phyloP scores from a whole-genome alignment of 1,139 yeast species.

The Yarrowia galli region DNA sequence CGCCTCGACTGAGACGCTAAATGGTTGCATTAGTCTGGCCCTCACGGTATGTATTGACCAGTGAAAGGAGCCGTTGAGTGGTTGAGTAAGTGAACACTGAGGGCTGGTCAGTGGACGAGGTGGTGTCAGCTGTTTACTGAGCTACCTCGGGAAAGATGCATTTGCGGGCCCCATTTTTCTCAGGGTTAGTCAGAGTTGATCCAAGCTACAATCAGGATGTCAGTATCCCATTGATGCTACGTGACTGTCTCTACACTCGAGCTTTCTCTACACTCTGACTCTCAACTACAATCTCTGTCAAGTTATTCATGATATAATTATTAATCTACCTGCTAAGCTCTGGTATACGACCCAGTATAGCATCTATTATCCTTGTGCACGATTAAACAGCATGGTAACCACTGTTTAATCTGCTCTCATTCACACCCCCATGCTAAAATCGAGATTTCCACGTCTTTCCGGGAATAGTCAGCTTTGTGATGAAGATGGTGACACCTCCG shows the following conservation, averaged over 20 bases:
- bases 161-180: too few species aligned
- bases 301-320: neutral
- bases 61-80: neutral
- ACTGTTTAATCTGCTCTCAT: neutral
- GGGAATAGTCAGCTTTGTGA: slow-evolving; percentile 15
- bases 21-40: neutral
- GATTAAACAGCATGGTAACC: neutral
- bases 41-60: neutral
- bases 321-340: neutral
- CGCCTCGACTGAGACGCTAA: neutral
- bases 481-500: slow-evolving; percentile 25
- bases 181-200: too few species aligned
- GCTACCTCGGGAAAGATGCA: too few species aligned
- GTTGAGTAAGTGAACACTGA: neutral
- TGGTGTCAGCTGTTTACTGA: too few species aligned
- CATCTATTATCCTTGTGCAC: slow-evolving; percentile 14
- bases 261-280: too few species aligned
- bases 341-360: neutral
- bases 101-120: neutral
- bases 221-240: too few species aligned
- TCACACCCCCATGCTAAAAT: neutral
- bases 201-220: too few species aligned
- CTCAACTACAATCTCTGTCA: neutral
- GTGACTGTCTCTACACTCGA: too few species aligned
- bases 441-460: slow-evolving; percentile 30